These are phyloP conservation scores for Hypoxylon sp. DNA, from an alignment of 2,329 filamentous ascomycete genomes.

Conservation along the genomic window DNA sequence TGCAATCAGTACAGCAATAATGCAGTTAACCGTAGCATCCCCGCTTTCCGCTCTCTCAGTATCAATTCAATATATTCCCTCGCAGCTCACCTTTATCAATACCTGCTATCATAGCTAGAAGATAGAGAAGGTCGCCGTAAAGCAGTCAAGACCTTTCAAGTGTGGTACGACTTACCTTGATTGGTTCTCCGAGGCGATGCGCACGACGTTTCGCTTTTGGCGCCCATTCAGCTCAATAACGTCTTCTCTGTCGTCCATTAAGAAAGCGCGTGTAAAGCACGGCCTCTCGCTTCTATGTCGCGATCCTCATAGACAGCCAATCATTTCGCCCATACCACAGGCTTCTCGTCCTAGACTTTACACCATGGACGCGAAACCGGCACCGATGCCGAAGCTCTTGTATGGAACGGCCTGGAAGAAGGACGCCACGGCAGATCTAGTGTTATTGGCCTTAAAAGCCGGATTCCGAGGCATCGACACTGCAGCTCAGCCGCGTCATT, in stretches of 20 bases:
- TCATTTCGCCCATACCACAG: neutral
- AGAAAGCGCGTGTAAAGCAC: neutral
- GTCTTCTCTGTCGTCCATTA: constrained; percentile 9
- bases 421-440: constrained; percentile 72
- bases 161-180: neutral
- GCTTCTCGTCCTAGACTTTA: neutral
- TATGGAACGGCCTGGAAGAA: constrained; percentile 93
- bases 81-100: neutral
- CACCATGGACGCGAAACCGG: constrained; percentile 40
- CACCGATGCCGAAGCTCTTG: constrained; percentile 65
- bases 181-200: constrained; percentile 8
- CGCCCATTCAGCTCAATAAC: constrained; percentile 1
- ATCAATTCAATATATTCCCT: neutral
- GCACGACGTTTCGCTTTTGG: constrained; percentile 6
- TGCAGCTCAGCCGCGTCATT: constrained; percentile 82
- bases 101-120: neutral
- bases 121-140: neutral
- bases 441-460: constrained; percentile 73
- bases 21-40: neutral
- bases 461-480: constrained; percentile 83
- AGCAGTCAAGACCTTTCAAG: neutral
- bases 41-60: neutral
- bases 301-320: neutral
- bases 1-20: neutral
- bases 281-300: constrained; percentile 2